Evolutionary conservation across 768 basidiomycete genomes (phyloP).

Genomic region (Leccinellum albellum): DNA sequence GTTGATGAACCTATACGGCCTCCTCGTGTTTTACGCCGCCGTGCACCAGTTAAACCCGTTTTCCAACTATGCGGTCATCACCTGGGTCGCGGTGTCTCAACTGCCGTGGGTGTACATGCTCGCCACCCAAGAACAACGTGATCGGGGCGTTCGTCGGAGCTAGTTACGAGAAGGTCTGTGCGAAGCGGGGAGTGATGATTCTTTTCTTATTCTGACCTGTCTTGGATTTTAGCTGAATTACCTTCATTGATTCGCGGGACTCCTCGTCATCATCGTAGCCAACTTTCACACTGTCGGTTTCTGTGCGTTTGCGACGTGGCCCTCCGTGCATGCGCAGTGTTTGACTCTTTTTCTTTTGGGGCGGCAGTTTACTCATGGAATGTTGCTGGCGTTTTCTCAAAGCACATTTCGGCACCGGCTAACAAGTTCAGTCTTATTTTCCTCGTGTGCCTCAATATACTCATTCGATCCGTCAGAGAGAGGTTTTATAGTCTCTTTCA

Average conservation of each 20-base stretch:
- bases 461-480: slow-evolving; percentile 51
- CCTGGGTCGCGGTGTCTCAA: slow-evolving; percentile 54
- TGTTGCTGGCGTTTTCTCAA: slow-evolving; percentile 38
- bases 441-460: slow-evolving; percentile 46
- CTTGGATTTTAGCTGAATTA: slow-evolving; percentile 56
- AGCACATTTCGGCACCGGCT: slow-evolving; percentile 32
- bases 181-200: background rate
- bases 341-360: background rate
- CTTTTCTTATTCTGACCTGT: background rate
- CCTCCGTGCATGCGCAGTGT: background rate
- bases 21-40: slow-evolving; percentile 42
- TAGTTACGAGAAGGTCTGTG: slow-evolving; percentile 62
- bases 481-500: slow-evolving; percentile 65
- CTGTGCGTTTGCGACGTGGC: slow-evolving; percentile 37
- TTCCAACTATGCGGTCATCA: slow-evolving; percentile 45
- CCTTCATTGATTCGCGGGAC: slow-evolving; percentile 66
- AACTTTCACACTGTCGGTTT: slow-evolving; percentile 60
- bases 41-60: slow-evolving; percentile 52
- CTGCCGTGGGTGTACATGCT: slow-evolving; percentile 61
- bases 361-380: slow-evolving; percentile 57
- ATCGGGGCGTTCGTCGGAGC: slow-evolving; percentile 54
- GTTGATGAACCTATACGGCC: slow-evolving; percentile 45
- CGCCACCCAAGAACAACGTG: slow-evolving; percentile 68
- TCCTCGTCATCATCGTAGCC: slow-evolving; percentile 49
- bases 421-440: slow-evolving; percentile 51